Evolutionary conservation across 176 grass and related monocot species (phyloP).

Genomic region (Avena insularis): DNA sequence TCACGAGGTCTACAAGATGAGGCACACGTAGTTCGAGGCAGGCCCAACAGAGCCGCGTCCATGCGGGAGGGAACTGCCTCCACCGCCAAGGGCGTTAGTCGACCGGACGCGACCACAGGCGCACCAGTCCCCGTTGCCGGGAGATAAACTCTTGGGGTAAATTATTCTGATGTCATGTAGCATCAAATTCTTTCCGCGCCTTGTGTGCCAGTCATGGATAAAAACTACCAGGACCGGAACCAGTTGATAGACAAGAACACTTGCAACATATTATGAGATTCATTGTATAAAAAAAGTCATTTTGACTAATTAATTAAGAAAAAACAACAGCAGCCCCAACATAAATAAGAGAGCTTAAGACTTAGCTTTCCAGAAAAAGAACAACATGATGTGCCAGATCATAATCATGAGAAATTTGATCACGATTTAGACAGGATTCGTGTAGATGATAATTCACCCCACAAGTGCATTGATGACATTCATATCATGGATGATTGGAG

Average conservation of each 20-base stretch:
- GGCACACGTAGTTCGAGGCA: too few relatives aligned
- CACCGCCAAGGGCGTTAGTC: too few relatives aligned
- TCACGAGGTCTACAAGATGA: too few relatives aligned
- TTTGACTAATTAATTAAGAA: background rate
- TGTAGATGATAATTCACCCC: background rate
- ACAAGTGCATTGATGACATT: background rate
- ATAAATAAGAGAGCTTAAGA: background rate
- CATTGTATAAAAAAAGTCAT: background rate
- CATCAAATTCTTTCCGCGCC: too few relatives aligned
- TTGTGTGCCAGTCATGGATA: background rate
- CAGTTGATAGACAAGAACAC: background rate
- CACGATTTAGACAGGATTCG: accelerated
- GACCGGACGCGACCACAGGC: too few relatives aligned
- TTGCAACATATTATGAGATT: too few relatives aligned
- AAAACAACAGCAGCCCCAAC: background rate
- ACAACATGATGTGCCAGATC: background rate
- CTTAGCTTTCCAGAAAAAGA: background rate
- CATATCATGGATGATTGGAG: background rate
- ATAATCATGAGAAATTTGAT: background rate
- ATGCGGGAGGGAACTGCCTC: too few relatives aligned
- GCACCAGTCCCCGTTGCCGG: too few relatives aligned
- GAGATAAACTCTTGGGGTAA: too few relatives aligned
- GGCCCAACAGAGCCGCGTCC: too few relatives aligned
- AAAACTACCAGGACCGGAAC: background rate
- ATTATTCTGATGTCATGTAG: too few relatives aligned